Evolutionary conservation across 129 eudicot genomes (phyloP), one percentile per base, ranked within the genome.

Genomic region (Helianthus tuberosus): DNA sequence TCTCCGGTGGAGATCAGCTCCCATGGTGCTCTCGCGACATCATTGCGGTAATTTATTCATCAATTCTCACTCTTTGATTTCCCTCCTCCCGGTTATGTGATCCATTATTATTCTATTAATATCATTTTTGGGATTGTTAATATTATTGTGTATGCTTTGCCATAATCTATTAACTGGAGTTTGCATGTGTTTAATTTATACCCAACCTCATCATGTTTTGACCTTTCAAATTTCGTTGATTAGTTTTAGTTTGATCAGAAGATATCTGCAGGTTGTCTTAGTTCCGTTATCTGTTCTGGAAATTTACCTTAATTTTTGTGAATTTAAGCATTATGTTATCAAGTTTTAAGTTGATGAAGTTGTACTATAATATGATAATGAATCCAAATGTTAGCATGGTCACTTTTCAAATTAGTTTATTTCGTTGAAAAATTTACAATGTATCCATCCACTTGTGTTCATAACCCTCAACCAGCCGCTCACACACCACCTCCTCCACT

Each of bases 1-100:
- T 88, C 83, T 70, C 72, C 84, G 86, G 83, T 4, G 94, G 88
- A 1, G 94, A 88, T 78, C 90, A 88, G 76, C 87, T 88, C 74
- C 90, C 94, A 0, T 88, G 94, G 94, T 85, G 86, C 79, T 76
- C 79, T 75, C 80, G 83, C 46, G 90, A 88, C 17, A 74, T 80
- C 80, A 75, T 88, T 53, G 62, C 79, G 46, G 94, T 88, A 83
- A 58, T 46, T 27, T 10, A 5, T 17, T 36, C 15, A 17, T 63
- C 52, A 3, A 74, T 49, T 62, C 50, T 46, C 68, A 16, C 66
- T 12, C 47, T 62, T 8, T 71, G 6, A 63, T 52, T 68, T 46
- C n/a, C 41, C 35, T 68, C 63, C 16, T 4, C 63, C 44, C 15
- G 6, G 41, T 70, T 51, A 59, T 41, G 6, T 47, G 0, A 59